Conservation (phyloP, 345 rosid species). For the Ceriops tagal region DNA sequence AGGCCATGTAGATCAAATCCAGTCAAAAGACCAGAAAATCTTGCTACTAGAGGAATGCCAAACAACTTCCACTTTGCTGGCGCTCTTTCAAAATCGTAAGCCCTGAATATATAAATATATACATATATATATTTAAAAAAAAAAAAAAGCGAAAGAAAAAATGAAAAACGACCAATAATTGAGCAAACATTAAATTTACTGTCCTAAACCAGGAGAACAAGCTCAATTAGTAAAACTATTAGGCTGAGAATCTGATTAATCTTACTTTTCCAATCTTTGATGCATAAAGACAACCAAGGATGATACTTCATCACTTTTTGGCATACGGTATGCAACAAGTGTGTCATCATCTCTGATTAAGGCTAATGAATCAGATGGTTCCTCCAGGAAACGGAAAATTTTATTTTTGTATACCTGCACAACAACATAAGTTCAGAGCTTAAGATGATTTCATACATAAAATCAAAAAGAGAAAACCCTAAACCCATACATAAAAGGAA, state of each 20-base stretch:
- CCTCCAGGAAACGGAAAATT: conserved; percentile 14
- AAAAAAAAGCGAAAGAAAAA: not conserved
- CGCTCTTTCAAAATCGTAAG: conserved; percentile 9
- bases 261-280: conserved; percentile 20
- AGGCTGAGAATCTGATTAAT: not conserved
- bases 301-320: conserved; percentile 13
- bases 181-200: not conserved
- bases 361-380: conserved; percentile 18
- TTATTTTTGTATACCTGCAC: conserved; percentile 26
- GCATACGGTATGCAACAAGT: conserved; percentile 30
- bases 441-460: not conserved
- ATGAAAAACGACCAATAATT: conserved; percentile 8
- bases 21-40: conserved; percentile 25
- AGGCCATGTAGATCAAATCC: conserved; percentile 14
- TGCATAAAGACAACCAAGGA: conserved; percentile 23
- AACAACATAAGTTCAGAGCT: conserved; percentile 6
- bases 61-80: conserved; percentile 24
- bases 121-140: no score
- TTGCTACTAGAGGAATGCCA: conserved; percentile 56
- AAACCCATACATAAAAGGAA: not conserved
- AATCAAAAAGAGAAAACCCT: not conserved
- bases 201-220: not conserved
- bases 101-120: conserved; percentile 20
- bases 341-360: conserved; percentile 27
- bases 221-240: not conserved